Percentiles rank a stretch among this genome's conserved stretches.
Evolutionary conservation across 352 stramenopile species (phyloP).

Genomic region (Phytophthora meadii): DNA sequence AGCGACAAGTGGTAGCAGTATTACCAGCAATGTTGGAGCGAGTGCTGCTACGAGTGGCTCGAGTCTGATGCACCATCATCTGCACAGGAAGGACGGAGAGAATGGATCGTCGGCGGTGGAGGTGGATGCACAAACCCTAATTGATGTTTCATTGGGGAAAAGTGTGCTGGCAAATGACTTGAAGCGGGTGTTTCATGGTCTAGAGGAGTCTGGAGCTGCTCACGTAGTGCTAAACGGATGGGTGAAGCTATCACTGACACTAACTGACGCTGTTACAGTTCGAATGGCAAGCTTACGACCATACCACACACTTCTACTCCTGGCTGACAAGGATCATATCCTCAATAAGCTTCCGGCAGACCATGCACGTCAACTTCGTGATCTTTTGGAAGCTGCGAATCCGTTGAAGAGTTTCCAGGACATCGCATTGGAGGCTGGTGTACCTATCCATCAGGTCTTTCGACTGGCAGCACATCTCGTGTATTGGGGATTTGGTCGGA

Average conservation of each 20-base stretch:
- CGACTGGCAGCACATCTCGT: conserved; percentile 83
- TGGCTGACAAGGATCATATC: conserved; percentile 72
- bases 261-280: conserved; percentile 70
- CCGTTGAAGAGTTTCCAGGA: conserved; percentile 89
- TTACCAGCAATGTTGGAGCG: conserved; percentile 31
- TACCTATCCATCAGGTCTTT: conserved; percentile 86
- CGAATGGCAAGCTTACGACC: conserved; percentile 71
- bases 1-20: conserved; percentile 31
- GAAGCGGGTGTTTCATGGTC: conserved; percentile 84
- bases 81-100: conserved; percentile 45
- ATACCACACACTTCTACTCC: conserved; percentile 85
- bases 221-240: conserved; percentile 88
- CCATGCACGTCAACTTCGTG: conserved; percentile 76
- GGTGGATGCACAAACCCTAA: conserved; percentile 84
- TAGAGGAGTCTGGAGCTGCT: conserved; percentile 74
- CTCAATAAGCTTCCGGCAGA: conserved; percentile 72
- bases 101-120: conserved; percentile 47
- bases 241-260: conserved; percentile 87
- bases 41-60: conserved; percentile 21
- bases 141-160: conserved; percentile 78
- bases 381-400: conserved; percentile 78
- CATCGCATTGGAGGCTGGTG: conserved; percentile 74
- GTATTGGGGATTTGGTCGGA: conserved; percentile 82
- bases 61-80: conserved; percentile 37
- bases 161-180: conserved; percentile 88